phyloP scores from a whole-genome alignment of 2,329 filamentous ascomycete species.

The Metarhizium sp. region DNA sequence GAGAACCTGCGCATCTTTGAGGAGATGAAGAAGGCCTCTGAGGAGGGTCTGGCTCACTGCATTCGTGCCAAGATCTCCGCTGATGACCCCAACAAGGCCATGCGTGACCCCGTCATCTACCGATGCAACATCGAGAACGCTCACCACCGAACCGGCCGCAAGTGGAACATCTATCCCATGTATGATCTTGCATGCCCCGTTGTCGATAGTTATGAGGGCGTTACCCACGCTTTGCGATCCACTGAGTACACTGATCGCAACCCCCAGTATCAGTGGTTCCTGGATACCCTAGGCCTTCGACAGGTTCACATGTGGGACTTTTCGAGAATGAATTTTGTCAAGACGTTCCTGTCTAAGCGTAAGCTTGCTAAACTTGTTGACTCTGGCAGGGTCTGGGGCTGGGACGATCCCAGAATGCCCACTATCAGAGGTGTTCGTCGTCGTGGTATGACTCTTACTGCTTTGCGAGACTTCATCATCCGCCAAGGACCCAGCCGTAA shows the following conservation, averaged over 20 bases:
- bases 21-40: conserved; percentile 82
- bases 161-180: conserved; percentile 80
- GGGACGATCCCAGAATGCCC: conserved; percentile 83
- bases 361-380: conserved; percentile 81
- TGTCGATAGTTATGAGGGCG: conserved; percentile 70
- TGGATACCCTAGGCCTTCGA: conserved; percentile 63
- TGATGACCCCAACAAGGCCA: conserved; percentile 88
- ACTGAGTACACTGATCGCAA: conserved; percentile 86
- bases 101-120: conserved; percentile 96
- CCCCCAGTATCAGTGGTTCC: conserved; percentile 80
- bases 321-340: conserved; percentile 73
- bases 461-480: conserved; percentile 73
- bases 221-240: conserved; percentile 74
- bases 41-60: conserved; percentile 75
- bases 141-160: conserved; percentile 70
- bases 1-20: conserved; percentile 81
- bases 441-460: conserved; percentile 69
- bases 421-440: conserved; percentile 72
- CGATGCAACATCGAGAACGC: conserved; percentile 63
- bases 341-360: conserved; percentile 75
- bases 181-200: conserved; percentile 83
- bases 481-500: conserved; percentile 79
- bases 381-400: conserved; percentile 66
- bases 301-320: conserved; percentile 82
- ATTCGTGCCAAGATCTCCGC: conserved; percentile 91